Evolutionary conservation across 345 rosid genomes (phyloP), one percentile per base, ranked within the genome.

Genomic region (Salix arbutifolia): DNA sequence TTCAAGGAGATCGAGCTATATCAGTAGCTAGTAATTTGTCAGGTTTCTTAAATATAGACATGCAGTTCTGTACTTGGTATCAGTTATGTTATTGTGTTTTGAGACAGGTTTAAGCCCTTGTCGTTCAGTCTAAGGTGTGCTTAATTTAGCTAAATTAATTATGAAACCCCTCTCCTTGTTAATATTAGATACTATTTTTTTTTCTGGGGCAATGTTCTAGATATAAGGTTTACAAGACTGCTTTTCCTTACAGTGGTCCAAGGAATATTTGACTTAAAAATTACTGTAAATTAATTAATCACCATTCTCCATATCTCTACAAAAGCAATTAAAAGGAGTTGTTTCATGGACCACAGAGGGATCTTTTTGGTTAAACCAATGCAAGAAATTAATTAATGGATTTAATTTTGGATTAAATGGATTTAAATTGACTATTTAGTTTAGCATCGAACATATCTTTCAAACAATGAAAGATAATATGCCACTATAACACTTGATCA

Each of bases 221-320:
- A 5, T 42, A 42, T 19, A 38, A 16, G 67, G 52, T 13, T 35
- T 31, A 14, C 46, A 33, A 31, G 79, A 30, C 44, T 69, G 71
- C 80, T 76, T 81, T 78, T 73, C 50, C 42, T 28, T 23, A 38
- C 28, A 26, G 83, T 72, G 86, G 84, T 81, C 74, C 83, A 87
- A 72, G 70, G 84, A 76, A 77, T 73, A 68, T 76, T 79, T 81
- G 79, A 80, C 69, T 71, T 77, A 7, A 31, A 75, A 73, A 12
- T 46, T 12, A 46, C 61, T 73, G 60, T 14, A 60, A 78, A 72
- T 25, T 23, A 2, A 53, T 53, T 53, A 40, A 56, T 21, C 52
- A 3, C 38, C 37, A 72, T 61, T 65, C 66, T 67, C 77, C 74
- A 53, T 42, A 69, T 78, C 85, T 80, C 78, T 76, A 78, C 77